These are phyloP conservation scores for Nymphaea colorata DNA, from an alignment of 164 flowering plant genomes.

Conservation along the genomic window DNA sequence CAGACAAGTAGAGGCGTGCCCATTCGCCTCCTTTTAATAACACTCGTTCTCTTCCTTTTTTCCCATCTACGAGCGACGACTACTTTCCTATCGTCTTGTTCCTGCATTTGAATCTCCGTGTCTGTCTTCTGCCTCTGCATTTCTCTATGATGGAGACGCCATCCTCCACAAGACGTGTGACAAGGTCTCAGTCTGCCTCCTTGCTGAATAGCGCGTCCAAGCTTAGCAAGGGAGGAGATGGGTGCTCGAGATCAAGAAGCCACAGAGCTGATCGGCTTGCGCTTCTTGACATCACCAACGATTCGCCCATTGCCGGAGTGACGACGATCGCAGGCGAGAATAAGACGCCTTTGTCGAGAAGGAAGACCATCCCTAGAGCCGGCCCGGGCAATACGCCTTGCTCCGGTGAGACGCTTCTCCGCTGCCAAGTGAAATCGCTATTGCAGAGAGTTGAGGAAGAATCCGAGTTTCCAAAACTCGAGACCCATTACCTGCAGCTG, in stretches of 20 bases:
- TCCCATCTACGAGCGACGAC: neutral
- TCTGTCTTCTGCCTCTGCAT: neutral
- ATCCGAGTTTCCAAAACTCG: conserved; percentile 21
- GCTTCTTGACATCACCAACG: conserved; percentile 69
- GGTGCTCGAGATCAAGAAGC: conserved; percentile 30
- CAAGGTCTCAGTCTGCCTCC: conserved; percentile 52
- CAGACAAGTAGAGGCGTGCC: no score
- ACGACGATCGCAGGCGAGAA: conserved; percentile 26
- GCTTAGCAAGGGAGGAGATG: conserved; percentile 39
- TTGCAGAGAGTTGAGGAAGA: conserved; percentile 85
- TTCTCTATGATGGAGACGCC: conserved; percentile 60
- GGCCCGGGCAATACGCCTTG: conserved; percentile 48
- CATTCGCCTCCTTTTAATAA: neutral
- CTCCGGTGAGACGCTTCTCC: conserved; percentile 73
- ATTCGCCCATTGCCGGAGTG: conserved; percentile 84
- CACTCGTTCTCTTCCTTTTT: neutral
- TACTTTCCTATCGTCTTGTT: neutral
- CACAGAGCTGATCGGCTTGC: conserved; percentile 37
- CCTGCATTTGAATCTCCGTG: neutral
- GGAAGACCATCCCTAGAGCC: conserved; percentile 12
- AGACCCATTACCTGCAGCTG: conserved; percentile 12
- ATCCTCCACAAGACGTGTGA: conserved; percentile 52
- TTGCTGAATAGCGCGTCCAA: conserved; percentile 25
- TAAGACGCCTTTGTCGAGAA: conserved; percentile 55
- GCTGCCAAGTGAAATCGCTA: conserved; percentile 76